These are phyloP conservation scores for Fusarium continuum DNA, from an alignment of 2,329 filamentous ascomycete species.

Conservation along the genomic window DNA sequence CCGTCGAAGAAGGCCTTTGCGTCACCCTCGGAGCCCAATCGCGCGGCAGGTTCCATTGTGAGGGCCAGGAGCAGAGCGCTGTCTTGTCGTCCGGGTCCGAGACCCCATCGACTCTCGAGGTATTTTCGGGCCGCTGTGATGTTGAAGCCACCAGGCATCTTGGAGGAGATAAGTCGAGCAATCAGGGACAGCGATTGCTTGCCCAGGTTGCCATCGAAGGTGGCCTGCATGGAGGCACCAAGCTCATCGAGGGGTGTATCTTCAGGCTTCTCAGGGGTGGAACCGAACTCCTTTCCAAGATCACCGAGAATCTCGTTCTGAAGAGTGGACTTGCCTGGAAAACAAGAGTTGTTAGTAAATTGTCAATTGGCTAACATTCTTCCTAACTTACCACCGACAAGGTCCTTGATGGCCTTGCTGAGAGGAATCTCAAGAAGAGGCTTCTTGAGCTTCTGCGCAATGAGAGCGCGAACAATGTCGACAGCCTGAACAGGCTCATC, in stretches of 20 bases:
- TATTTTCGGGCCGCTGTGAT: slow-evolving; percentile 97
- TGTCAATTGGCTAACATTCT: background rate
- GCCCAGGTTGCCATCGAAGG: slow-evolving; percentile 98
- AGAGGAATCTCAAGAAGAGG: slow-evolving; percentile 85
- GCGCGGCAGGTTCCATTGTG: slow-evolving; percentile 90
- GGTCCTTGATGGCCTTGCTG: slow-evolving; percentile 97
- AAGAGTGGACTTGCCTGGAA: slow-evolving; percentile 90
- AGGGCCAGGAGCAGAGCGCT: slow-evolving; percentile 87
- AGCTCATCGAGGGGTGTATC: slow-evolving; percentile 96
- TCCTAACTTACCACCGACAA: slow-evolving; percentile 85
- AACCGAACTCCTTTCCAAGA: slow-evolving; percentile 97
- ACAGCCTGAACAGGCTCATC: slow-evolving; percentile 89
- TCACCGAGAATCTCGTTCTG: slow-evolving; percentile 99
- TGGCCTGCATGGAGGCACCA: slow-evolving; percentile 93
- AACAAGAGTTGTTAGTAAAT: slow-evolving; percentile 18
- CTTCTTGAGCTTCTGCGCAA: slow-evolving; percentile 99
- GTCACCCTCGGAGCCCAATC: slow-evolving; percentile 88
- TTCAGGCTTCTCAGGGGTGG: slow-evolving; percentile 97
- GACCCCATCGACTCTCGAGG: slow-evolving; percentile 90
- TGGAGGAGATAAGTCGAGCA: slow-evolving; percentile 94
- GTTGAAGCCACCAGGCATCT: slow-evolving; percentile 99
- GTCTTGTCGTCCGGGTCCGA: slow-evolving; percentile 87
- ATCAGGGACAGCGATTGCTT: slow-evolving; percentile 95
- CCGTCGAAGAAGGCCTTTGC: slow-evolving; percentile 93
- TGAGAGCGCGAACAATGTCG: slow-evolving; percentile 86